Evolutionary conservation across 2,329 filamentous ascomycete genomes (phyloP).

Genomic region (Exophiala aquamarina): DNA sequence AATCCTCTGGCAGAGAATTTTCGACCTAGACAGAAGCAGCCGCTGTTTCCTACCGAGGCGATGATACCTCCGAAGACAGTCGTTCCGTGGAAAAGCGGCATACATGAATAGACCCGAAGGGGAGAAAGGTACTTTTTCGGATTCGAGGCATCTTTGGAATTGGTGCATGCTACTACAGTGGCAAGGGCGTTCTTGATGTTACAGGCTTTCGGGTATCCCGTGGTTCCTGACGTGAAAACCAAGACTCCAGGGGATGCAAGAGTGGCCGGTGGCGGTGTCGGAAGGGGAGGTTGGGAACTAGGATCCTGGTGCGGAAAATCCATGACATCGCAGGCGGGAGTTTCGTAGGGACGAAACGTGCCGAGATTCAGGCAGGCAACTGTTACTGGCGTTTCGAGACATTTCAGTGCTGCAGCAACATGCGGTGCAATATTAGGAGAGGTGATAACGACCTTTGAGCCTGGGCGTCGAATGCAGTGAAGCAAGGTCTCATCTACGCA

Average conservation of each 20-base stretch:
- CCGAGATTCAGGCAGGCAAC: background rate
- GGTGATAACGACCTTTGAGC: slow-evolving; percentile 41
- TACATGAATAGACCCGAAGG: slow-evolving; percentile 77
- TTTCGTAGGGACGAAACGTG: background rate
- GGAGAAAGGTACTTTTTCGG: no score
- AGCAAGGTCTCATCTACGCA: slow-evolving; percentile 42
- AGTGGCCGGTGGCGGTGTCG: background rate
- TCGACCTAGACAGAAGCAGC: slow-evolving; percentile 66
- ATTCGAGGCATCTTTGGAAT: slow-evolving; percentile 30
- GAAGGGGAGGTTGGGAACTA: no score
- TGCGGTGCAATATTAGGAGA: slow-evolving; percentile 41
- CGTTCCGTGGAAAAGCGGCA: slow-evolving; percentile 86
- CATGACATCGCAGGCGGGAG: no score
- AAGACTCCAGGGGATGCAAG: slow-evolving; percentile 36
- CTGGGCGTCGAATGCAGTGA: slow-evolving; percentile 45
- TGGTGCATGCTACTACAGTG: background rate
- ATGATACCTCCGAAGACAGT: slow-evolving; percentile 61
- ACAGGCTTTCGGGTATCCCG: slow-evolving; percentile 25
- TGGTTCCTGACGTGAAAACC: slow-evolving; percentile 49
- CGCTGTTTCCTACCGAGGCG: no score
- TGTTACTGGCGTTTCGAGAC: slow-evolving; percentile 18
- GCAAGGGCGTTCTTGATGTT: slow-evolving; percentile 31
- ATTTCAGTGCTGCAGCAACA: slow-evolving; percentile 11
- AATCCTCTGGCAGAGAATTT: slow-evolving; percentile 71
- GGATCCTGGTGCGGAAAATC: no score